These are phyloP conservation scores for Lotus japonicus DNA, from an alignment of 306 rosid genomes.

Conservation along the genomic window DNA sequence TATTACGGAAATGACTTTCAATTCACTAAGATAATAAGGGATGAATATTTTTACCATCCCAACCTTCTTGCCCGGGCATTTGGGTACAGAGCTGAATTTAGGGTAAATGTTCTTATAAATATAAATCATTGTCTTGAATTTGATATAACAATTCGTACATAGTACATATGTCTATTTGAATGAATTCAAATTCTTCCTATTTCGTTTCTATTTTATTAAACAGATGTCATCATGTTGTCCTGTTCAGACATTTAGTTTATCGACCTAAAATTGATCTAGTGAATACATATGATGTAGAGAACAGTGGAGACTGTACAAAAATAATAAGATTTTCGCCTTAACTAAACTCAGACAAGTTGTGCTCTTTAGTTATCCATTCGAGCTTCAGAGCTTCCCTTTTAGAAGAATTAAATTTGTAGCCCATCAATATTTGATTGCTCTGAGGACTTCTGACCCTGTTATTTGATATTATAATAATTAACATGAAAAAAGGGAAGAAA, in stretches of 20 bases:
- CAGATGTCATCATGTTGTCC: neutral
- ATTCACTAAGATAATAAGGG: neutral
- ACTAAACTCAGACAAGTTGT: conserved; percentile 7
- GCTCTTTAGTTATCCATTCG: neutral
- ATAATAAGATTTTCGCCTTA: neutral
- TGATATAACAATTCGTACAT: conserved; percentile 9
- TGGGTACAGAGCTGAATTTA: neutral
- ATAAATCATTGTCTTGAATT: neutral
- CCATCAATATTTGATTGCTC: neutral
- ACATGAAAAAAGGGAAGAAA: conserved; percentile 4
- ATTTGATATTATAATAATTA: conserved; percentile 9
- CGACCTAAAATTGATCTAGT: neutral
- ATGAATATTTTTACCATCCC: conserved; percentile 7
- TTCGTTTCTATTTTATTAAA: neutral
- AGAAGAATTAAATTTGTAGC: too few species aligned
- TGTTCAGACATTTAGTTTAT: conserved; percentile 1
- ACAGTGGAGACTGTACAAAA: conserved; percentile 7
- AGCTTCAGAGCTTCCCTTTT: too few species aligned
- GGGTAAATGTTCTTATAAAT: neutral
- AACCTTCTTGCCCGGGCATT: neutral
- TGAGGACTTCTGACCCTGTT: conserved; percentile 2
- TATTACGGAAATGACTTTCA: conserved; percentile 12
- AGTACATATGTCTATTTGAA: neutral
- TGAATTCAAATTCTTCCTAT: neutral
- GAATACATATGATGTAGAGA: neutral